A percentile compares a stretch with the other conserved stretches of the same genome.
phyloP scores from a whole-genome alignment of 2,329 filamentous ascomycete genomes.

The Microdochium bolleyi region DNA sequence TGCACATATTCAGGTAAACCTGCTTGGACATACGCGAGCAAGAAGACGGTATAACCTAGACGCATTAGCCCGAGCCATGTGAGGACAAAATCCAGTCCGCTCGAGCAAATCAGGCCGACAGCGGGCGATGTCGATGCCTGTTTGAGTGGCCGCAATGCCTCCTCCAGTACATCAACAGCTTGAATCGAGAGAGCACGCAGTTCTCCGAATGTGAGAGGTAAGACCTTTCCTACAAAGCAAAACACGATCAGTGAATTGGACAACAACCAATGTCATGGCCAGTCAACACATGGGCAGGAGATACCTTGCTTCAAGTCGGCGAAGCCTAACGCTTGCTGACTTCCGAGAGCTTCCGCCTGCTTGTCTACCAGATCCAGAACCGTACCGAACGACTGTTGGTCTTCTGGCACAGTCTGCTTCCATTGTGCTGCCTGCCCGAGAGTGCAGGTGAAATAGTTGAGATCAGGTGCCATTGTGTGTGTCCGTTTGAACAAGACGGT shows the following conservation, averaged over 20 bases:
- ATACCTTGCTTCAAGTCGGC: constrained; percentile 16
- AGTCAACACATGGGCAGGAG: background rate
- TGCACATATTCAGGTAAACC: background rate
- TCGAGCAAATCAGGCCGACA: constrained; percentile 46
- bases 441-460: constrained; percentile 54
- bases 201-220: constrained; percentile 17
- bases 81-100: constrained; percentile 48
- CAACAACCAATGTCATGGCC: too few species aligned
- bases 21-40: constrained; percentile 37
- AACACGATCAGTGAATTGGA: background rate
- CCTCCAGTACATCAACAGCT: constrained; percentile 20
- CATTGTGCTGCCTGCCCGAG: constrained; percentile 43
- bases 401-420: constrained; percentile 9
- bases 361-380: constrained; percentile 41
- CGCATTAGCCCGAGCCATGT: constrained; percentile 52
- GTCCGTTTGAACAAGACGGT: too few species aligned
- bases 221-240: background rate
- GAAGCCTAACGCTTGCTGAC: constrained; percentile 41
- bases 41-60: constrained; percentile 43
- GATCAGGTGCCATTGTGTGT: constrained; percentile 1
- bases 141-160: background rate
- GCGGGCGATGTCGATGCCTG: constrained; percentile 10
- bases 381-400: constrained; percentile 28
- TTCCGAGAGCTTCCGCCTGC: constrained; percentile 29
- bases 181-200: constrained; percentile 20